These are phyloP conservation scores for Serendipita sp. DNA, from an alignment of 768 basidiomycete species.

Conservation along the genomic window DNA sequence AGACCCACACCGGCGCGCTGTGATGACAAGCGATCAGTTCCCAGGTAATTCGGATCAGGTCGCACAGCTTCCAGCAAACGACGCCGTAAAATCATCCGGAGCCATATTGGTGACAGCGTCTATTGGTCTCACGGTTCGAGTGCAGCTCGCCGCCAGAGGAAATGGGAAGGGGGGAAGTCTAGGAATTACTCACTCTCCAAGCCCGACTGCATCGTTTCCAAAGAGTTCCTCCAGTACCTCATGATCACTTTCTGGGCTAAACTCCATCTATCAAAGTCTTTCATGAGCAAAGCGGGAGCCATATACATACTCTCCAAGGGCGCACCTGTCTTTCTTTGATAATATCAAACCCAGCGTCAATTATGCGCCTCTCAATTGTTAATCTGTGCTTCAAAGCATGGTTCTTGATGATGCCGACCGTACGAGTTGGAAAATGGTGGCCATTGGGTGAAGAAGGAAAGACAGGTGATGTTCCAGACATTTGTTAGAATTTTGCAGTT, in stretches of 20 bases:
- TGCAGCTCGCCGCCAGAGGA: not conserved
- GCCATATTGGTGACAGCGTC: not conserved
- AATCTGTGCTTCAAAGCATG: constrained; percentile 35
- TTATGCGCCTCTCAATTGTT: constrained; percentile 64
- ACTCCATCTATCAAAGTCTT: constrained; percentile 80
- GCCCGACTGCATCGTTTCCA: constrained; percentile 54
- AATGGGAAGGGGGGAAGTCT: not conserved
- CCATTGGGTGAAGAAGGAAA: not conserved
- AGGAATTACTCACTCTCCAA: constrained; percentile 49
- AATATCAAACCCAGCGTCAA: constrained; percentile 62
- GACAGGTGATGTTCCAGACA: constrained; percentile 3
- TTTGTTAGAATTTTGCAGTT: not conserved
- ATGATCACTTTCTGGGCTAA: constrained; percentile 68
- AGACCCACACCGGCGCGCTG: constrained; percentile 83
- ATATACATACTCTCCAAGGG: constrained; percentile 6
- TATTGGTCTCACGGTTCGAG: not conserved
- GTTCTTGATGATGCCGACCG: constrained; percentile 71
- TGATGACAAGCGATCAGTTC: constrained; percentile 1
- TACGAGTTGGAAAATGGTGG: constrained; percentile 27
- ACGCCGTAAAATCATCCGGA: not conserved
- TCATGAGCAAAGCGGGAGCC: constrained; percentile 33
- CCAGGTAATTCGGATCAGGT: not conserved
- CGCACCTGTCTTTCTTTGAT: constrained; percentile 25
- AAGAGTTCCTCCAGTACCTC: constrained; percentile 67
- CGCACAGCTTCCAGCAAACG: not conserved